phyloP scores from a whole-genome alignment of 352 stramenopile genomes.

The Globisporangium uncinulatum region DNA sequence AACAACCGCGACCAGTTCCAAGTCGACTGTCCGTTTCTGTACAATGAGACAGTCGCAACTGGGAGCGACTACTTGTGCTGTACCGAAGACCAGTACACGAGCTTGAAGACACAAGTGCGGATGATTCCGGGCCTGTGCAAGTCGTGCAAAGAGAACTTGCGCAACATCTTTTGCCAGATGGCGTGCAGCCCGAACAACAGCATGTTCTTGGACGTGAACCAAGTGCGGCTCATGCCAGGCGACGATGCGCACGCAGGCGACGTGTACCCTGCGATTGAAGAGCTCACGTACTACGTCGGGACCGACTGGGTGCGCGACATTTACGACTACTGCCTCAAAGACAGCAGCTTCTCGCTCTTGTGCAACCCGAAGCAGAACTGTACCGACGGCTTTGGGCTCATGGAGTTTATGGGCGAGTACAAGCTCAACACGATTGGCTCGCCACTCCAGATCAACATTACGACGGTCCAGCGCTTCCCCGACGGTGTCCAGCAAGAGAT shows the following conservation, averaged over 20 bases:
- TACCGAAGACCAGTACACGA: slow-evolving; percentile 69
- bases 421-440: slow-evolving; percentile 61
- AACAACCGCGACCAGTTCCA: slow-evolving; percentile 61
- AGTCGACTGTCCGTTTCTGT: slow-evolving; percentile 63
- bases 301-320: slow-evolving; percentile 63
- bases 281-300: slow-evolving; percentile 63
- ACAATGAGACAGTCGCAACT: slow-evolving; percentile 50
- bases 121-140: slow-evolving; percentile 53
- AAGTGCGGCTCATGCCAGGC: slow-evolving; percentile 56
- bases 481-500: slow-evolving; percentile 29
- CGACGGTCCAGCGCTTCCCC: slow-evolving; percentile 46
- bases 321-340: slow-evolving; percentile 63
- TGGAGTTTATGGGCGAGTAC: slow-evolving; percentile 60
- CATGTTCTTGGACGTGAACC: slow-evolving; percentile 63
- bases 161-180: slow-evolving; percentile 78
- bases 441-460: slow-evolving; percentile 66
- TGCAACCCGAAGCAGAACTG: slow-evolving; percentile 50
- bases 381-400: slow-evolving; percentile 46
- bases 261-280: slow-evolving; percentile 63
- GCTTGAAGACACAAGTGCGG: slow-evolving; percentile 50
- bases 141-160: slow-evolving; percentile 68
- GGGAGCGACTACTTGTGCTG: slow-evolving; percentile 67
- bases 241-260: slow-evolving; percentile 37
- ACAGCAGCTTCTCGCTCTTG: slow-evolving; percentile 41
- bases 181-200: slow-evolving; percentile 78